Evolutionary conservation across 495 filamentous ascomycete species (phyloP), one percentile per base, ranked within the genome.

Genomic region (Trichoderma orchidacearum): DNA sequence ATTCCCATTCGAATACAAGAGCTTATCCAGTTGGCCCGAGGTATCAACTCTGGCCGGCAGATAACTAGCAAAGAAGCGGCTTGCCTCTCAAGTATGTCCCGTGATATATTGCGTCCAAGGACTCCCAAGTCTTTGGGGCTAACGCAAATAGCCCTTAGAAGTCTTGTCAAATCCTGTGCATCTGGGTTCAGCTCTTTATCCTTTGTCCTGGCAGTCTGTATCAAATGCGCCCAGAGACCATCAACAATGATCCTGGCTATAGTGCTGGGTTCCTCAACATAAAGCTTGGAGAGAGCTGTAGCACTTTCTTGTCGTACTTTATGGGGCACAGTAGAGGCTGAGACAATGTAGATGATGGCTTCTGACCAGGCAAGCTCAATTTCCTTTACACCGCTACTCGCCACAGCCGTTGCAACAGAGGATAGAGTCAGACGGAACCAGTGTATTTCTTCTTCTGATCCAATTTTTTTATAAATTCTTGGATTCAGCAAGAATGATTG

Each of bases 401-500:
- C 51, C 15, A 79, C 54, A 32, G 64, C 68, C 7, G 74, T 65
- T 5, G 83, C 72, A 30, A 85, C 72, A 28, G 83, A 79, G 8
- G 77, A 69, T 51, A 98, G 76, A 35, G 87, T 82, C 55, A 86
- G 80, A 31, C 84, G 70, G 32, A 83, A 72, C 90, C 94, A 97
- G 51, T 71, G 73, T 27, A 87, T 70, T 60, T 96, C 93, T 18
- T 88, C 83, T 38, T 86, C 79, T 6, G 70, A 70, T 4, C 74
- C 68, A 17, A 96, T 65, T 63, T 94, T 95, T 31, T 84, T 78
- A 70, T 90, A 96, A 7, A 92, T 80, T 53, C 84, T 86, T 21
- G 83, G 81, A 64, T 89, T 95, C 1, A 97, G 75, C 6, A 96
- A 72, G 66, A 92, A 92, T 0, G 90, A 92, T 9, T 85, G 82